Evolutionary conservation across 2,329 filamentous ascomycete species (phyloP), one percentile per base, ranked within the genome.

Genomic region (Paraconiothyrium sp.): DNA sequence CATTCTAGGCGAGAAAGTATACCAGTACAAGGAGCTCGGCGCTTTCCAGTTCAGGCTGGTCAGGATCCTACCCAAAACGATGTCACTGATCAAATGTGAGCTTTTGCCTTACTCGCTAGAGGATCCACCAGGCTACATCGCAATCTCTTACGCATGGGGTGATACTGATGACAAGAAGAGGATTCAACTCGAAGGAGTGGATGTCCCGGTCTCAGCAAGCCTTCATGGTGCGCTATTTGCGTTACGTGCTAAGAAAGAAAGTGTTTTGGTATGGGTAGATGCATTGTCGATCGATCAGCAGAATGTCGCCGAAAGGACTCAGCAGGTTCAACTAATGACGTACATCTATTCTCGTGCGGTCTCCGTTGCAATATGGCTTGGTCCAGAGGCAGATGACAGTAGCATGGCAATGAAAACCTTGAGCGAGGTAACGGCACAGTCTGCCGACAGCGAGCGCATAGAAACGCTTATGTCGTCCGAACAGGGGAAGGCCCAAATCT

Each of bases 81-180:
- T 65, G 60, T 65, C 61, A 6, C 66, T 46, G 11, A 59, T 70
- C 22, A 69, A 67, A 34, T 68, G 64, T 58, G 60, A 68, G 48
- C 55, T 70, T 13, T 2, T 61, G 6, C 64, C 62, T 34, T 30
- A 35, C 13, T 64, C 63, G 4, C 61, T 70, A 4, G 55, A 64
- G 3, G 50, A 68, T 9, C 61, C 65, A 2, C 67, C 67, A 2
- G 48, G 59, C 0, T 78, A 76, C 44, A 59, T 67, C 27, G 75
- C 76, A 2, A 57, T 80, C 1, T 80, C 77, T 0, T 79, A 79
- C 60, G 70, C 73, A 0, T 78, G 76, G 77, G 76, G 77, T 0
- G 70, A 77, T 47, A 49, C 67, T 0, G 65, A 68, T 3, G 67
- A 76, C 63, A 68, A 56, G 3, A 54, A 56, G 16, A 54, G 44